Evolutionary conservation across 371 early-diverging fungal species (phyloP), one percentile per base, ranked within the genome.

Genomic region (Syncephalis fuscata): DNA sequence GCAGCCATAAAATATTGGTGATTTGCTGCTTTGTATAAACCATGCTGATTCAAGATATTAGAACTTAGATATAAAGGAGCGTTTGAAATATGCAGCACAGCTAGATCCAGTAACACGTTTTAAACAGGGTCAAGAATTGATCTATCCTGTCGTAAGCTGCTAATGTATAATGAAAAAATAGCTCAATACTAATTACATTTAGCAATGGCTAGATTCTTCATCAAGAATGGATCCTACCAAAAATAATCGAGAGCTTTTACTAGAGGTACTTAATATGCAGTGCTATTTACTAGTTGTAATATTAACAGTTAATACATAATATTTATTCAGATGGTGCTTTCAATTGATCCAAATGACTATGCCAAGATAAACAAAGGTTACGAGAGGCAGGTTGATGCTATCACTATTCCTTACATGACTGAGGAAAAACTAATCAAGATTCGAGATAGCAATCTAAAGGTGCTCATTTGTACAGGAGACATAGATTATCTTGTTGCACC

Each of bases 381-480:
- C 44, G 53, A 57, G 42, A 53, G 48, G 7, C 61, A 61, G 39
- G 46, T 46, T 24, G 50, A 49, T 48, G 61, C 61, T 2, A 58
- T 58, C 3, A 52, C 58, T 11, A 44, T 50, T 46, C 61, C 58
- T 44, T 58, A 58, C 17, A 58, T 61, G 40, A 61, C 19, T 21
- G 16, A 49, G 17, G 16, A 48, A n/a, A 38, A 55, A 14, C 32
- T 61, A 25, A 44, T 48, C 9, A 41, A 55, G 41, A 58, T 61
- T 26, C 26, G 53, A 5, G 44, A 39, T 10, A 48, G 51, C 0
- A 55, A 51, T 1, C n/a, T 61, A 1, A 58, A 55, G 5, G 42
- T 54, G 9, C 48, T 64, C 2, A 60, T 64, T 8, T 8, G 59
- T 37, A 64, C 65, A 40, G 65, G 65, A 21, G 59, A 57, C 17